Percentiles rank a stretch among this genome's conserved stretches.
These are phyloP conservation scores for Blastocystis hominis DNA, from an alignment of 352 stramenopile genomes.

Conservation along the genomic window DNA sequence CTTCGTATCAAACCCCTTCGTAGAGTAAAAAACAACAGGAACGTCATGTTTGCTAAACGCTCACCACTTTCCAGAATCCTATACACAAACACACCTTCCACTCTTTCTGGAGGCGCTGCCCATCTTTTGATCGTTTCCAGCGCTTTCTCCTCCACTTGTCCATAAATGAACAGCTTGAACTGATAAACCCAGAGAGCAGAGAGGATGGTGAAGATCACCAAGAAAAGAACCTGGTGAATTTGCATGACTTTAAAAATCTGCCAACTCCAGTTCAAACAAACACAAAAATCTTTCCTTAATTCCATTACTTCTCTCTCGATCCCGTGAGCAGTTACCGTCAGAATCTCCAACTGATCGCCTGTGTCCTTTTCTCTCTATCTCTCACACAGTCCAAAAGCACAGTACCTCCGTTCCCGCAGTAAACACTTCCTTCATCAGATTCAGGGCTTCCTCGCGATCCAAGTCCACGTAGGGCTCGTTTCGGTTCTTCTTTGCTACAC, in stretches of 20 bases:
- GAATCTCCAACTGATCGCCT: slow-evolving; percentile 90
- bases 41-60: not conserved
- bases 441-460: slow-evolving; percentile 80
- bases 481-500: slow-evolving; percentile 83
- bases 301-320: slow-evolving; percentile 79
- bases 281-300: slow-evolving; percentile 81
- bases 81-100: not conserved
- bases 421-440: slow-evolving; percentile 96
- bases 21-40: not conserved
- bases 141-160: not conserved
- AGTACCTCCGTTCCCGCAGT: slow-evolving; percentile 72
- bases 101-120: not conserved
- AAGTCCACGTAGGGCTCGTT: slow-evolving; percentile 80
- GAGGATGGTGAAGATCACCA: not conserved
- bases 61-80: not conserved
- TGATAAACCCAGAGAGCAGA: not conserved
- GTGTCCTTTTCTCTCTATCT: slow-evolving; percentile 96
- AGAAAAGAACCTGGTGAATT: not conserved
- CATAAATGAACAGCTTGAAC: not conserved
- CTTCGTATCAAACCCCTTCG: not conserved
- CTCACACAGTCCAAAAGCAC: not conserved
- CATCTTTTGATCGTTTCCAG: not conserved
- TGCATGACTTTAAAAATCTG: too few relatives aligned
- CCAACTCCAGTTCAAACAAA: not conserved
- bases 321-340: slow-evolving; percentile 82